Conservation (phyloP, 2,329 filamentous ascomycete genomes). For the Aspergillus hortae region DNA sequence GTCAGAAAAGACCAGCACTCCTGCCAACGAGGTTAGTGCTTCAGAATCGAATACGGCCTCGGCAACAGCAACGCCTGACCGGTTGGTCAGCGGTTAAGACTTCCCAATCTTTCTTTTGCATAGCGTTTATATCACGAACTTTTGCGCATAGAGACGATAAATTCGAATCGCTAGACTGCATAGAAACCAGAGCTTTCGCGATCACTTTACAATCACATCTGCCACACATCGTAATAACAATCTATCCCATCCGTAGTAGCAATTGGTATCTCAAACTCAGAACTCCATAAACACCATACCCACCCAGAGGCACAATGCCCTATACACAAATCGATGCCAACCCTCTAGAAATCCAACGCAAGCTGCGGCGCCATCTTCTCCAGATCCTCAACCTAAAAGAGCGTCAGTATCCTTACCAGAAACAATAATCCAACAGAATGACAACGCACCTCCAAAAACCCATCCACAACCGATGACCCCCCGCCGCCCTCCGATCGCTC, state of each 20-base stretch:
- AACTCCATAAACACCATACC: background rate
- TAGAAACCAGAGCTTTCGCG: background rate
- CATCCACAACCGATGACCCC: slow-evolving; percentile 42
- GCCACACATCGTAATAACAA: background rate
- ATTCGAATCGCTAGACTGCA: background rate
- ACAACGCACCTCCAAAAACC: slow-evolving; percentile 66
- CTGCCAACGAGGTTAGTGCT: slow-evolving; percentile 5
- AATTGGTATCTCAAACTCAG: slow-evolving; percentile 23
- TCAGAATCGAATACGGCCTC: slow-evolving; percentile 9
- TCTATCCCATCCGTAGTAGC: background rate
- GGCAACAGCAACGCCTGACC: slow-evolving; percentile 23
- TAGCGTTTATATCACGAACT: background rate
- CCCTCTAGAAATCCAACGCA: slow-evolving; percentile 70
- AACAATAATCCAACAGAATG: slow-evolving; percentile 24
- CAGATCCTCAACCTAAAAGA: slow-evolving; percentile 73
- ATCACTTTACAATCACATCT: no score
- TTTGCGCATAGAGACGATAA: background rate
- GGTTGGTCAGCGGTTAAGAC: slow-evolving; percentile 27
- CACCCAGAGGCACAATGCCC: background rate
- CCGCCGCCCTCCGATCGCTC: slow-evolving; percentile 54
- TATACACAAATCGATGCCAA: slow-evolving; percentile 6
- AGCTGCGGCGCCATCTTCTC: slow-evolving; percentile 84
- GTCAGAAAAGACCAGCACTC: slow-evolving; percentile 8
- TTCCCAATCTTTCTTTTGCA: background rate
- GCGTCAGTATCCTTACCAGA: background rate